Conservation (phyloP, 495 filamentous ascomycete genomes). For the Rhypophila decipiens region DNA sequence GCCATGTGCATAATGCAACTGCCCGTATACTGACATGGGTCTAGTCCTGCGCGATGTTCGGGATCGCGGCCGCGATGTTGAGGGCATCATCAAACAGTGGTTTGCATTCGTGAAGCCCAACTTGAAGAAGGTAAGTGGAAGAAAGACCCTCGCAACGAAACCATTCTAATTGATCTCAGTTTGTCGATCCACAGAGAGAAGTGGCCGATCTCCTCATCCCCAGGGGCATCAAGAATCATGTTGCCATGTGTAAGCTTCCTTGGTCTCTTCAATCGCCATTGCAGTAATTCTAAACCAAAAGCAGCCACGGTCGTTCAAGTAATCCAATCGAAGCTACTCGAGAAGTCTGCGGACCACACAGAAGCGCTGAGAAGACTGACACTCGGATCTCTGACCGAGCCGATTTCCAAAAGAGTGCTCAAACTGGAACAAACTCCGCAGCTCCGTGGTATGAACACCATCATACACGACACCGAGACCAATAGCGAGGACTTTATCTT, state of each 20-base stretch:
- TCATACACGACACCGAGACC: conserved; percentile 75
- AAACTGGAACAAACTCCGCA: conserved; percentile 70
- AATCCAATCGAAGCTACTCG: conserved; percentile 71
- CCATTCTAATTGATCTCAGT: conserved; percentile 34
- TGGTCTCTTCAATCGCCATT: neutral
- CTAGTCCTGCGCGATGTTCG: conserved; percentile 79
- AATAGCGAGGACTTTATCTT: conserved; percentile 89
- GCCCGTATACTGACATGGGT: neutral
- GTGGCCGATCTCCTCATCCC: conserved; percentile 93
- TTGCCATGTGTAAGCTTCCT: conserved; percentile 81
- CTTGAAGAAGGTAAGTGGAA: conserved; percentile 53
- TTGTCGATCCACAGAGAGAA: conserved; percentile 81
- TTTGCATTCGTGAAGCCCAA: conserved; percentile 94
- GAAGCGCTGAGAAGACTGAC: conserved; percentile 69
- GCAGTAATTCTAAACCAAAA: conserved; percentile 8
- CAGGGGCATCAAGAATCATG: conserved; percentile 84
- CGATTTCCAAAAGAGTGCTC: conserved; percentile 65
- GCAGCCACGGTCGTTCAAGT: conserved; percentile 85
- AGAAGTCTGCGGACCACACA: conserved; percentile 80
- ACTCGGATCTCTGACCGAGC: conserved; percentile 56
- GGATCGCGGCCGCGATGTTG: conserved; percentile 78
- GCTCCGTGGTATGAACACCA: conserved; percentile 79
- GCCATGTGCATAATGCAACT: neutral
- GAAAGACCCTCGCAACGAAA: neutral
- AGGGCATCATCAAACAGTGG: conserved; percentile 98